Base-by-base conservation (phyloP, 1,139 yeast species). In the Candida freyschussii region DNA sequence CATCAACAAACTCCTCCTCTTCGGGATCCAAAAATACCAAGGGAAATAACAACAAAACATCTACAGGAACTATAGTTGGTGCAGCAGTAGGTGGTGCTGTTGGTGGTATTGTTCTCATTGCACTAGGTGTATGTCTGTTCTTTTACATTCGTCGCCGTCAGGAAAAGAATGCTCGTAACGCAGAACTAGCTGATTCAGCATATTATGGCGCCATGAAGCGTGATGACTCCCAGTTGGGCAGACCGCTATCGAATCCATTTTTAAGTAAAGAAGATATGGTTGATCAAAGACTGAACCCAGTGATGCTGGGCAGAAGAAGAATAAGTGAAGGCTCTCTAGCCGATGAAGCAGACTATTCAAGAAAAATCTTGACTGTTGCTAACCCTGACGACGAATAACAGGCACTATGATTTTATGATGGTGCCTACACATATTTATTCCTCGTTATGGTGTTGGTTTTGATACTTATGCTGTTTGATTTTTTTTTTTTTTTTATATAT, bases 341-440 rank as follows among this genome's bases (percentile, higher is more conserved):
- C 24, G 89, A 81, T 52, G 79, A 79, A 43, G 65, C 67, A 24
- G 87, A 80, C 52, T 81, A 80, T 53, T 75, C 83, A 7, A 62
- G 89, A 36, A 67, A 75, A 44, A 75, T 75, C 14, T 61, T 81
- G 40, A 69, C 76, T 36, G 76, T 80, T 22, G 71, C 80, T 14
- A 81, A 80, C 53, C 58, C 58, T 4, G 56, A 51, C 26, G 55
- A 49, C 28, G 21, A 19, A n/a, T n/a, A n/a, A n/a, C n/a, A n/a
- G n/a, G n/a, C n/a, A n/a, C n/a, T n/a, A n/a, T n/a, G n/a, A n/a
- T n/a, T n/a, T n/a, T n/a, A n/a, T n/a, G n/a, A n/a, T n/a, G n/a
- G n/a, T n/a, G n/a, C n/a, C n/a, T n/a, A n/a, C n/a, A n/a, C n/a
- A n/a, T n/a, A n/a, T n/a, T n/a, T n/a, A n/a, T n/a, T n/a, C n/a